Evolutionary conservation across 176 grass and related monocot genomes (phyloP).

Genomic region (Bonia amplexicaulis): DNA sequence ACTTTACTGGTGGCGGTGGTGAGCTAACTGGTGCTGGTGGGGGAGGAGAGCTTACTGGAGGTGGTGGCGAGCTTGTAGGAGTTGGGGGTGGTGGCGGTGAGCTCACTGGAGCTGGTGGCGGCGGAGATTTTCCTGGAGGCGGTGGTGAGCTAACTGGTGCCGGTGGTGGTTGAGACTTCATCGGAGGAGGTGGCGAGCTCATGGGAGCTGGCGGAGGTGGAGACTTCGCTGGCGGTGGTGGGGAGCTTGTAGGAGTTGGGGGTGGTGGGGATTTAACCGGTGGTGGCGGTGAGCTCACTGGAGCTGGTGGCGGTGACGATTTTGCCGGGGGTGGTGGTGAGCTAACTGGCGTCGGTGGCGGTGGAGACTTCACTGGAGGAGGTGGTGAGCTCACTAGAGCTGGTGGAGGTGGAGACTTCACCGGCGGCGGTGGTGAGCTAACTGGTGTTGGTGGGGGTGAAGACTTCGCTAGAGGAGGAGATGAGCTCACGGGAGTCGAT

Average conservation of each 20-base stretch:
- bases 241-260: not conserved
- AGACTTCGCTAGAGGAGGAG: not conserved
- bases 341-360: not conserved
- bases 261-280: not conserved
- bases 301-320: not conserved
- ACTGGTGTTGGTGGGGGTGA: not conserved
- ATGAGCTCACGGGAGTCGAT: not conserved
- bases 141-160: not conserved
- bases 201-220: not conserved
- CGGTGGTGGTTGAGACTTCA: not conserved
- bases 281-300: not conserved
- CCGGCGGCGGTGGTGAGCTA: not conserved
- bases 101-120: not conserved
- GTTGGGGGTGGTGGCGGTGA: not conserved
- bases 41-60: not conserved
- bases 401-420: not conserved
- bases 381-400: not conserved
- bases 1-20: not conserved
- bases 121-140: not conserved
- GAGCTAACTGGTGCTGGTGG: not conserved
- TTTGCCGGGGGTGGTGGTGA: not conserved
- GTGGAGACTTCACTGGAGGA: not conserved
- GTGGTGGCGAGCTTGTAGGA: not conserved
- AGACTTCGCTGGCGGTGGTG: not conserved
- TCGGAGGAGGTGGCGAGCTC: slow-evolving; percentile 13